phyloP scores from a whole-genome alignment of 2,329 filamentous ascomycete species.

The Scedosporium minutisporum region DNA sequence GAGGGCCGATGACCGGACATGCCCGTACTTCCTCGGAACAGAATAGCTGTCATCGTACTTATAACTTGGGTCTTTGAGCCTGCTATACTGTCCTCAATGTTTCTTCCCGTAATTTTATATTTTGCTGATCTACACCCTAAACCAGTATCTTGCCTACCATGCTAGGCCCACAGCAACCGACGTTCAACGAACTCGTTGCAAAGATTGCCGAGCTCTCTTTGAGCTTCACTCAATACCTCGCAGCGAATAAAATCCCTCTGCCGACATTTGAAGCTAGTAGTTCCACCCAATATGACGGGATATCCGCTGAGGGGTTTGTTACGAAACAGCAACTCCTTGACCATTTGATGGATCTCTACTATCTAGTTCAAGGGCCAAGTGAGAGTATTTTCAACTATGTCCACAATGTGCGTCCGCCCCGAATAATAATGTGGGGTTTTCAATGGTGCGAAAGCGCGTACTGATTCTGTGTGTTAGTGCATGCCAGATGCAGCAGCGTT shows the following conservation, averaged over 20 bases:
- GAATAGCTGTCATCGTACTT: no score
- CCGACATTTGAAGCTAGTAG: slow-evolving; percentile 34
- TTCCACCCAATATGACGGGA: slow-evolving; percentile 27
- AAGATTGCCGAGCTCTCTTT: slow-evolving; percentile 33
- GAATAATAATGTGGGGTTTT: not conserved
- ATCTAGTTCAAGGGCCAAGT: slow-evolving; percentile 36
- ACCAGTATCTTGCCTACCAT: not conserved
- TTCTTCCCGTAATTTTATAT: no score
- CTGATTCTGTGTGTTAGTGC: slow-evolving; percentile 16
- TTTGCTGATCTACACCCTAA: not conserved
- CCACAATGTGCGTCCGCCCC: slow-evolving; percentile 23
- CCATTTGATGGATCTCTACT: slow-evolving; percentile 34
- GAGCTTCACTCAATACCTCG: slow-evolving; percentile 27
- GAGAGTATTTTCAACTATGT: slow-evolving; percentile 38
- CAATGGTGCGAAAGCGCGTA: not conserved
- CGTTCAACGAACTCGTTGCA: slow-evolving; percentile 30
- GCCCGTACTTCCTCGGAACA: no score
- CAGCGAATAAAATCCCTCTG: slow-evolving; percentile 31
- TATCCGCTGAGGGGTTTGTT: slow-evolving; percentile 33
- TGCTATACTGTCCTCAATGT: no score
- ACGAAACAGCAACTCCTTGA: slow-evolving; percentile 33
- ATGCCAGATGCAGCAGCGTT: slow-evolving; percentile 34
- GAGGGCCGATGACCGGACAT: no score
- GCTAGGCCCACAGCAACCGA: slow-evolving; percentile 15
- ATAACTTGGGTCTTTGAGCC: no score